phyloP scores from a whole-genome alignment of 148 eudicot genomes.

The Hydrangea macrophylla region DNA sequence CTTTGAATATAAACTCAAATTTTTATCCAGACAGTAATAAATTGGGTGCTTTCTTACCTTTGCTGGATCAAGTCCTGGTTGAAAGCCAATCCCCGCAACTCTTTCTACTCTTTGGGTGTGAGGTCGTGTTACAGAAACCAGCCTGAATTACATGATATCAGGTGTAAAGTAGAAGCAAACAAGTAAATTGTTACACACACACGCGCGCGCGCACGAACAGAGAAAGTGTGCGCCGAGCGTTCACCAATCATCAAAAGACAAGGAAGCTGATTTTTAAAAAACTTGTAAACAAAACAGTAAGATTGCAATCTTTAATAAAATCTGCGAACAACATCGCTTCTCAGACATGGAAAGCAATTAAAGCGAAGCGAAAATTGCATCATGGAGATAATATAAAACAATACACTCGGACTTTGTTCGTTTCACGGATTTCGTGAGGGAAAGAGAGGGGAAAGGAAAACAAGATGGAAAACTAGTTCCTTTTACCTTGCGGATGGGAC shows the following conservation, averaged over 20 bases:
- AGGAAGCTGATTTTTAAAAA: background rate
- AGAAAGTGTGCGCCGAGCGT: background rate
- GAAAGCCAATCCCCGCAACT: constrained; percentile 89
- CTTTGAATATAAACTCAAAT: background rate
- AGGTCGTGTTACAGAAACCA: constrained; percentile 61
- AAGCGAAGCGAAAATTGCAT: too few species aligned
- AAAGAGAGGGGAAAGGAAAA: too few species aligned
- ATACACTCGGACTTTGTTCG: too few species aligned
- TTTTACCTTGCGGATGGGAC: too few species aligned
- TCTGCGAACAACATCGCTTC: too few species aligned
- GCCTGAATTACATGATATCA: constrained; percentile 42
- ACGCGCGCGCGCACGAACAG: too few species aligned
- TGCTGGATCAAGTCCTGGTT: constrained; percentile 83
- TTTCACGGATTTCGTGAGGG: too few species aligned
- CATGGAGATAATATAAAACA: too few species aligned
- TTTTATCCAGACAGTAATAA: background rate
- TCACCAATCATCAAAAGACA: background rate
- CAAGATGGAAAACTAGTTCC: too few species aligned
- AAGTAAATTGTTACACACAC: background rate
- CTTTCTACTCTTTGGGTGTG: constrained; percentile 66
- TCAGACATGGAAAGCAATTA: too few species aligned
- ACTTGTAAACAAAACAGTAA: background rate
- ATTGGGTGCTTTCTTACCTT: constrained; percentile 43
- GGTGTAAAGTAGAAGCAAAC: background rate
- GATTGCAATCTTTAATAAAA: too few species aligned